Evolutionary conservation across 164 flowering plant species (phyloP), one percentile per base, ranked within the genome.

Genomic region (Chimonanthus praecox): DNA sequence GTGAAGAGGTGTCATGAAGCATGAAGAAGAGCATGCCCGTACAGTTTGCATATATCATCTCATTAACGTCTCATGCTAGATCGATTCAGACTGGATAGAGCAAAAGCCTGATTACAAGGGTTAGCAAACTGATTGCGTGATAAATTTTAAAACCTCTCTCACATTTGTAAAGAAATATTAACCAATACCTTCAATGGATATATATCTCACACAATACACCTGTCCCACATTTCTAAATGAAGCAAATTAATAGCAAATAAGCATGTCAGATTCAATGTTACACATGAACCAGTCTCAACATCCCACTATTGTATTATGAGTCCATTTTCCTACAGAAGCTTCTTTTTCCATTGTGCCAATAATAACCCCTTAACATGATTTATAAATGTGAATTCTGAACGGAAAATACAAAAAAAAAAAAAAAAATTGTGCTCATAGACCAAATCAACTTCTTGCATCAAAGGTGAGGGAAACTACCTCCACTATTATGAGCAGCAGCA

Each of bases 401-500:
- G 16, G 16, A 54, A 54, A 15, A 54, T 54, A 13, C 60, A 3
- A 54, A 0, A 51, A 54, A 54, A 5, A n/a, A n/a, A n/a, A n/a
- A n/a, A 54, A 54, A 3, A 54, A 54, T 54, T 54, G 60, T 54
- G 60, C n/a, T 15, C 15, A 10, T 16, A 54, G 60, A 54, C 16
- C 60, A 54, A 54, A 54, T 54, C 8, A 54, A 54, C 8, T 54
- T 10, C 16, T n/a, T 33, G 44, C 68, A 66, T 15, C 49, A 11
- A 44, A 46, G 9, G 45, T 66, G 3, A 66, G 4, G 16, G 63
- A 70, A 62, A 16, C 61, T 92, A 95, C 99, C 99, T 90, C 99
- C 99, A 83, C 83, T 89, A 72, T 72, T 85, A 77, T 90, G 89
- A 79, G 94, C 91, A 76, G 86, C 92, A 68, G 84, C 78, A 54